Conservation (phyloP, 306 rosid species). For the Rosa chinensis region DNA sequence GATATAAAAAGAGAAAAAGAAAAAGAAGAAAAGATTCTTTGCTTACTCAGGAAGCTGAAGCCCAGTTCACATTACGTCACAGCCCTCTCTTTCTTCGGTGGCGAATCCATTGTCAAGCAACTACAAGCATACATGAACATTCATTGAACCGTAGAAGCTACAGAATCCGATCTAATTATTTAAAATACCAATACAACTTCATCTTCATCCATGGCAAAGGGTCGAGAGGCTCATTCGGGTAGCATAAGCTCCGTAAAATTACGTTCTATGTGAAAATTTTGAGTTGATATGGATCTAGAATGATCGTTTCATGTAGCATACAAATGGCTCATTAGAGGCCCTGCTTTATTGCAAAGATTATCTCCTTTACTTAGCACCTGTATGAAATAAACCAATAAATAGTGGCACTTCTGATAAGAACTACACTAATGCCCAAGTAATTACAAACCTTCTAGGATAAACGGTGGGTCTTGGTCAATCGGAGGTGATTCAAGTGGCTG, state of each 20-base stretch:
- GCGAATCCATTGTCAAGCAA: background rate
- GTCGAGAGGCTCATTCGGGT: conserved; percentile 1
- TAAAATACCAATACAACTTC: background rate
- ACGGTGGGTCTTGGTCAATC: conserved; percentile 60
- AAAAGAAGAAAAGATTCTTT: background rate
- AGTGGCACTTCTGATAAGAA: conserved; percentile 58
- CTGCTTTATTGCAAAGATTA: conserved; percentile 51
- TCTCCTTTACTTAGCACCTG: conserved; percentile 84
- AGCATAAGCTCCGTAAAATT: conserved; percentile 20
- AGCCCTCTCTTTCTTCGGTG: too few species aligned
- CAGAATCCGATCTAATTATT: background rate
- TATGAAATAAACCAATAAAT: conserved; percentile 64
- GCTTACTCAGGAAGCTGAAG: background rate
- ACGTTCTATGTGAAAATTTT: conserved; percentile 17
- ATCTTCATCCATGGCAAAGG: conserved; percentile 3
- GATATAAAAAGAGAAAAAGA: background rate
- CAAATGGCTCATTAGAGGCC: conserved; percentile 40
- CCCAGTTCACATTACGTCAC: background rate
- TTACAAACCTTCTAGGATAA: conserved; percentile 92
- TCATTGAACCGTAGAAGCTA: background rate
- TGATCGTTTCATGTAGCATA: conserved; percentile 32
- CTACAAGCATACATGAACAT: background rate
- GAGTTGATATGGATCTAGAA: conserved; percentile 32
- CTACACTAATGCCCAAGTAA: conserved; percentile 57
- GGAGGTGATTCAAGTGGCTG: conserved; percentile 46